These are phyloP conservation scores for Phoma herbarum DNA, from an alignment of 2,329 filamentous ascomycete genomes.

Conservation along the genomic window DNA sequence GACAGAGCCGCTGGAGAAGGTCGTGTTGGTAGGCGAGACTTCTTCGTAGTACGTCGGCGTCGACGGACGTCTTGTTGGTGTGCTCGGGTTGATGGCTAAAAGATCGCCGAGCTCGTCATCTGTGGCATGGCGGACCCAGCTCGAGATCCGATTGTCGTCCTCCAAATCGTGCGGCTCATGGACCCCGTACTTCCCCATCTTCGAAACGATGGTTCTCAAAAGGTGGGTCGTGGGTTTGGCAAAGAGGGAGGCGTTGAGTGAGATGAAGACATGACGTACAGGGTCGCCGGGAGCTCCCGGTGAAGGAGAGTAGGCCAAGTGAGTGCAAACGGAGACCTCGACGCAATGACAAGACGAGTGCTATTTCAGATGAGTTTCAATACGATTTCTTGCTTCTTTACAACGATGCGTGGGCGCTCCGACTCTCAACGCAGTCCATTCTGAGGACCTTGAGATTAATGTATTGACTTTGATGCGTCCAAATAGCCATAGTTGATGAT, in stretches of 20 bases:
- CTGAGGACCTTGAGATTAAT: too few species aligned
- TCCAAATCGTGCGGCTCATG: neutral
- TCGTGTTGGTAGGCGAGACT: conserved; percentile 10
- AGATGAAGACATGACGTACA: neutral
- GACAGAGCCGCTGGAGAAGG: neutral
- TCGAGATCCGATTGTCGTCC: neutral
- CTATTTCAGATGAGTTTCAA: neutral
- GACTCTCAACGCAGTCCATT: too few species aligned
- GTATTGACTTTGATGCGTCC: too few species aligned
- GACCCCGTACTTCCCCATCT: neutral
- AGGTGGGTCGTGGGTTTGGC: neutral
- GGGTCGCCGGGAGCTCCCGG: neutral
- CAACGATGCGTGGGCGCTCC: too few species aligned
- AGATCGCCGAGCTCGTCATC: neutral
- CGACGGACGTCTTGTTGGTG: neutral
- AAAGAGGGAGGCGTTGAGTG: neutral
- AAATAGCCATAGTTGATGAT: too few species aligned
- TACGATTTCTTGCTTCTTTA: too few species aligned
- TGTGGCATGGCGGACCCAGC: conserved; percentile 6
- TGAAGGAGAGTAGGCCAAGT: conserved; percentile 3
- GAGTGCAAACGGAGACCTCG: neutral
- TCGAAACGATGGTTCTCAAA: neutral
- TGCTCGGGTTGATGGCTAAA: neutral
- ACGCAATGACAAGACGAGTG: neutral
- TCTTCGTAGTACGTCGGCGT: neutral